Percentiles rank a stretch among this genome's conserved stretches.
phyloP scores from a whole-genome alignment of 2,329 filamentous ascomycete genomes.

The Pseudogymnoascus sp. region DNA sequence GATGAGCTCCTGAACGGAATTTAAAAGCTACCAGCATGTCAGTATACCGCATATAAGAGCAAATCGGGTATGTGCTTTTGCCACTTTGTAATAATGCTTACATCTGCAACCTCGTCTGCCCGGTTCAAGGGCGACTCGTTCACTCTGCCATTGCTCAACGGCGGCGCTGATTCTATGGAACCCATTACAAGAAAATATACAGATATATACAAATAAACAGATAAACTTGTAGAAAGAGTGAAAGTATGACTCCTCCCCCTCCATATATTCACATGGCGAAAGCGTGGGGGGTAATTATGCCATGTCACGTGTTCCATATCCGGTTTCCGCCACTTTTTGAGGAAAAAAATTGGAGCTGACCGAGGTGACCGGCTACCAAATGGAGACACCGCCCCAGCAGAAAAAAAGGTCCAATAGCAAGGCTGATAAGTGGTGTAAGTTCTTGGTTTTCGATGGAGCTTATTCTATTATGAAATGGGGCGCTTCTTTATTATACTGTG shows the following conservation, averaged over 20 bases:
- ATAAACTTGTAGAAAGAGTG: background rate
- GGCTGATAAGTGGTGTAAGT: background rate
- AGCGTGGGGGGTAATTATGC: background rate
- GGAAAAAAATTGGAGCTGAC: background rate
- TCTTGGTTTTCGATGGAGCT: background rate
- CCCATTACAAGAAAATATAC: constrained; percentile 15
- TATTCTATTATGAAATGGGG: background rate
- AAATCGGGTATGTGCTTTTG: background rate
- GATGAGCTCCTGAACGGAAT: constrained; percentile 57
- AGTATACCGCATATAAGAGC: background rate
- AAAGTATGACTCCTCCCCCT: background rate
- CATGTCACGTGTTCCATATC: background rate
- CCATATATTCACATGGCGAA: background rate
- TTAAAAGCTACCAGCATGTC: constrained; percentile 46
- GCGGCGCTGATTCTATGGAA: constrained; percentile 15
- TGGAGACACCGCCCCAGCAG: background rate
- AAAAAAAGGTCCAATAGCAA: background rate
- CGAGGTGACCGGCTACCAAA: background rate
- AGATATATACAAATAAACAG: background rate
- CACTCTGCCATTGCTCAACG: constrained; percentile 11
- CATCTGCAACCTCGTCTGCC: constrained; percentile 39
- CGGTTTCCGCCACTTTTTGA: background rate
- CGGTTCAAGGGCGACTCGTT: constrained; percentile 27
- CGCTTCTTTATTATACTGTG: background rate
- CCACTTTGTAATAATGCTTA: constrained; percentile 24